phyloP scores from a whole-genome alignment of 176 grass and related monocot genomes.

The Carex kokanica region DNA sequence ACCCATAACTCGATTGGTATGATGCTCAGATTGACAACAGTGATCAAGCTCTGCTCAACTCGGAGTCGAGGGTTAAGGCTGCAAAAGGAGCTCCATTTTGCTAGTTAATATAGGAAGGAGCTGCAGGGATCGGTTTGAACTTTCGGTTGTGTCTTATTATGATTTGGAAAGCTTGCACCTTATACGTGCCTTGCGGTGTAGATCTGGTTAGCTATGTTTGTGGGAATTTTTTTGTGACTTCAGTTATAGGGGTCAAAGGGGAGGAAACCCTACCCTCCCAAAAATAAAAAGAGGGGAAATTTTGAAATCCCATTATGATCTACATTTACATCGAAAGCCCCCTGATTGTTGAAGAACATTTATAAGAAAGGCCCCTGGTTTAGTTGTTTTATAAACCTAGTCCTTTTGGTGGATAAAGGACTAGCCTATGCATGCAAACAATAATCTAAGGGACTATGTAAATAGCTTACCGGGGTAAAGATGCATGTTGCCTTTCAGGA shows the following conservation, averaged over 20 bases:
- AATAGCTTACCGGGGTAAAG: constrained; percentile 66
- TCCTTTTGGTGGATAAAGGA: neutral
- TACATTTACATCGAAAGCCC: neutral
- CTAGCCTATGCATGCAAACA: constrained; percentile 11
- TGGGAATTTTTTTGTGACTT: neutral
- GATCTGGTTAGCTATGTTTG: neutral
- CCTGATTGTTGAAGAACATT: neutral
- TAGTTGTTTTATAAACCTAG: neutral
- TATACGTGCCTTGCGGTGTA: neutral
- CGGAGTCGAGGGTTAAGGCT: neutral
- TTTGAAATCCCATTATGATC: neutral
- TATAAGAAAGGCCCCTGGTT: neutral
- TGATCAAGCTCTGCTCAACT: neutral
- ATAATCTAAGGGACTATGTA: neutral
- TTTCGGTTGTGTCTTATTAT: neutral
- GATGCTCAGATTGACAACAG: neutral
- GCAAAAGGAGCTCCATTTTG: neutral
- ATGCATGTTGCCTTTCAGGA: constrained; percentile 89
- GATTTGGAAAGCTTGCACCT: neutral
- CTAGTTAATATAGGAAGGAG: neutral
- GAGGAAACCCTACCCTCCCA: neutral
- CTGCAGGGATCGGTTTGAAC: neutral
- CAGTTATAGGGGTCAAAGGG: neutral
- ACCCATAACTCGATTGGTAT: neutral
- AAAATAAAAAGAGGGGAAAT: neutral